Base-by-base conservation (phyloP, 805 yeast genomes). In the Starmerella bacillaris region DNA sequence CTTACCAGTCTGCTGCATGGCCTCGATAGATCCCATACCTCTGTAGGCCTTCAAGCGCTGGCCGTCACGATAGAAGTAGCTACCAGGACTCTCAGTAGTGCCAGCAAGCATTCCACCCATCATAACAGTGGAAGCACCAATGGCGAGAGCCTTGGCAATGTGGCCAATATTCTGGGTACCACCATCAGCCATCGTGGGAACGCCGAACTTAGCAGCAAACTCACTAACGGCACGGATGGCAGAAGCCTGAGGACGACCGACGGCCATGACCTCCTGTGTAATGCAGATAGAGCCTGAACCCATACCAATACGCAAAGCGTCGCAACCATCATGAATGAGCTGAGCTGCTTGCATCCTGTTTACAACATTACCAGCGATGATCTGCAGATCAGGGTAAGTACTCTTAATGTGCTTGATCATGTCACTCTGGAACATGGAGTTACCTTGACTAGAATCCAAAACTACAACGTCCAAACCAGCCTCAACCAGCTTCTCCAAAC, bases 101-200 rank as follows among this genome's bases (percentile, higher is more conserved):
- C 98, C 98, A 42, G 98, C 98, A 53, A 89, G 69, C 72, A 89
- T 75, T 64, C 95, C 92, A 57, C 98, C 98, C 98, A 89, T 89
- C 98, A 89, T 89, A 47, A 84, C 93, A 61, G 78, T 68, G 15
- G 96, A 83, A 24, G 98, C 93, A 62, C 98, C 98, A 43, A 89
- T 68, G 42, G 96, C 86, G 50, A 86, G 61, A 35, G 98, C 98
- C 68, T 89, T 89, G 51, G 86, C 76, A 58, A 89, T 80, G 68
- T 89, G 98, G 49, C 98, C 98, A 64, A 89, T 83, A 70, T 89
- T 89, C 61, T 83, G 86, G 54, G 89, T 74, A 73, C 98, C 98
- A 70, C 98, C 98, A 59, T 89, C 98, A 48, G 98, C 98, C 51
- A 89, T 83, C 63, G 94, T 79, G 57, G 98, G 96, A 47, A 89